Percentiles rank a stretch among this genome's conserved stretches.
phyloP scores from a whole-genome alignment of 2,329 filamentous ascomycete species.

The Colletotrichum simmondsii region DNA sequence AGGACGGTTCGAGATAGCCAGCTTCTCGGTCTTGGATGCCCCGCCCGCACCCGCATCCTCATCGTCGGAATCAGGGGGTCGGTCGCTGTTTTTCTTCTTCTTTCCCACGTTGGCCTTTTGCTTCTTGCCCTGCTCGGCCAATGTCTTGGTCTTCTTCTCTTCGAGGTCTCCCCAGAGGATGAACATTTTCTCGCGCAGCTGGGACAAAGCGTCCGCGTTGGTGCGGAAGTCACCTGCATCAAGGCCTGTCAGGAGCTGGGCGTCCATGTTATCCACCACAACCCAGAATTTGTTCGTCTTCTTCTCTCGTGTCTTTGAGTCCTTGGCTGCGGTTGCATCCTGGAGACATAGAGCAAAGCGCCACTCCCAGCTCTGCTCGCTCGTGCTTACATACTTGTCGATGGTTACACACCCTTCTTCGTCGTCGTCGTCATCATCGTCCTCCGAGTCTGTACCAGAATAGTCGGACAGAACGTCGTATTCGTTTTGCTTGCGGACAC shows the following conservation, averaged over 20 bases:
- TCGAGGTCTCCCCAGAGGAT: constrained; percentile 88
- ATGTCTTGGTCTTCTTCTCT: constrained; percentile 67
- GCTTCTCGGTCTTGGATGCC: background rate
- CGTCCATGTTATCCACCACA: constrained; percentile 70
- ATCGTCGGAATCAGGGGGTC: constrained; percentile 49
- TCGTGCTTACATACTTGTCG: constrained; percentile 36
- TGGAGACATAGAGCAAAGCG: constrained; percentile 83
- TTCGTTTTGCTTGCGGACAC: constrained; percentile 55
- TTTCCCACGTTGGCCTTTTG: constrained; percentile 23
- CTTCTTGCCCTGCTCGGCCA: constrained; percentile 42
- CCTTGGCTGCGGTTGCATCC: constrained; percentile 60
- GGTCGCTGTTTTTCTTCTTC: constrained; percentile 35
- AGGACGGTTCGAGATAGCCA: constrained; percentile 62
- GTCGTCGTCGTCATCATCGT: constrained; percentile 43
- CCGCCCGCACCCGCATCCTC: constrained; percentile 34
- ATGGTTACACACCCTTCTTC: constrained; percentile 36
- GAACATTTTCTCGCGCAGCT: constrained; percentile 77
- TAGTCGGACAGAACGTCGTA: constrained; percentile 61
- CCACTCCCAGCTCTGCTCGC: constrained; percentile 77
- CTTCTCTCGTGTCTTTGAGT: constrained; percentile 48
- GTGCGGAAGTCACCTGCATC: constrained; percentile 66
- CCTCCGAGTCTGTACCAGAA: constrained; percentile 43
- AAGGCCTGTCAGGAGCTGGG: constrained; percentile 58
- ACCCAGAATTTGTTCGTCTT: constrained; percentile 66
- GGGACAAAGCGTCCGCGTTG: constrained; percentile 58